Evolutionary conservation across 73 alveolate species (phyloP), one percentile per base, ranked within the genome.

Genomic region (Effrenium voratum): DNA sequence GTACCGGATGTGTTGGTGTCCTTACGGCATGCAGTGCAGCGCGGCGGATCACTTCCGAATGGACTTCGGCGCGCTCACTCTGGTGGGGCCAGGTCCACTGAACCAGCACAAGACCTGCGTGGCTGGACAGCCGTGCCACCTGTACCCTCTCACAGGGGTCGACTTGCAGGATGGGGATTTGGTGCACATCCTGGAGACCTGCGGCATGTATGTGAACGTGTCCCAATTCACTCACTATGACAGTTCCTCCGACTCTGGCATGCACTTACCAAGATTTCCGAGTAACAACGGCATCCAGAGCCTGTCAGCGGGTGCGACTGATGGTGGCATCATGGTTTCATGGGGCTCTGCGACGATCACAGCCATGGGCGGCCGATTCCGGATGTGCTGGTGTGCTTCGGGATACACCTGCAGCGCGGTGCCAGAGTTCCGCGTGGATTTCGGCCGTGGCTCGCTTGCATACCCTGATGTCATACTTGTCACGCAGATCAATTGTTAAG

Each of bases 301-400:
- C 32, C 63, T 57, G 2, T 85, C 94, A 1, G 50, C 47, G 3
- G 94, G 94, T 40, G 83, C 95, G 26, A 87, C 96, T 5, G 12
- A 77, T 43, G 32, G 52, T 88, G 95, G 95, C 24, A 47, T 47
- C 5, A 26, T 84, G 26, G 49, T 87, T 5, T 87, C 95, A 2
- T 87, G 84, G 84, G 95, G 84, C 36, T 16, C 66, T 2, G 44
- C 76, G 16, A n/a, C 68, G 22, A 44, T 87, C 82, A 87, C 95
- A 12, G 95, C 95, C 3, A 63, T 63, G 82, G 95, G 95, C 0
- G 84, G 95, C 8, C 95, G 68, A 38, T 87, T 60, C 57, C 50
- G 95, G 13, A 52, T 87, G 95, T 87, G 95, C 44, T 87, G 95
- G 95, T 87, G 95, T 87, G 95, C 95, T 3, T 63, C 95, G 26